These are phyloP conservation scores for Suillus placidus DNA, from an alignment of 768 basidiomycete genomes.

Conservation along the genomic window DNA sequence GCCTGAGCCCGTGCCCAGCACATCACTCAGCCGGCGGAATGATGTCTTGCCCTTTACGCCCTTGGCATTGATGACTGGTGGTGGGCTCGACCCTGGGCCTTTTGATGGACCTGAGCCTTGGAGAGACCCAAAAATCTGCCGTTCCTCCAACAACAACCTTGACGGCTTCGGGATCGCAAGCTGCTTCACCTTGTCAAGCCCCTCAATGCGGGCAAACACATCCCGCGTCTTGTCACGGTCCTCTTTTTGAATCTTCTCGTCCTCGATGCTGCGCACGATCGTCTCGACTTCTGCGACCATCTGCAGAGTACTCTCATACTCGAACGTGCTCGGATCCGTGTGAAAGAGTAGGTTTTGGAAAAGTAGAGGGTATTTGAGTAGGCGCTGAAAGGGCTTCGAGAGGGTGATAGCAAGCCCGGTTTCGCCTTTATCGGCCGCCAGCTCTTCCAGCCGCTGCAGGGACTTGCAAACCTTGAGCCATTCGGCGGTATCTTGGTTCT, in stretches of 20 bases:
- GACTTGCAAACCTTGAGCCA: constrained; percentile 78
- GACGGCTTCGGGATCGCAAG: constrained; percentile 90
- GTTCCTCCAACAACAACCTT: constrained; percentile 85
- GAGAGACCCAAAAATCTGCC: constrained; percentile 42
- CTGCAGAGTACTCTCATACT: constrained; percentile 93
- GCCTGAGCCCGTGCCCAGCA: constrained; percentile 63
- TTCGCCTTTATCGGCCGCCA: constrained; percentile 85
- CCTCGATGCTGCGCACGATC: constrained; percentile 95
- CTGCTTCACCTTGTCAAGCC: constrained; percentile 91
- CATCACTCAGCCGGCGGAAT: constrained; percentile 88
- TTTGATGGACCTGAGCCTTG: constrained; percentile 24
- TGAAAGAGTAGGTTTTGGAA: constrained; percentile 98
- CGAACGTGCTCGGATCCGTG: constrained; percentile 95
- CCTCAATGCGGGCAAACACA: constrained; percentile 94
- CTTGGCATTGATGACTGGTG: constrained; percentile 44
- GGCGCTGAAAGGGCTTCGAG: constrained; percentile 95
- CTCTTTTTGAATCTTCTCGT: constrained; percentile 96
- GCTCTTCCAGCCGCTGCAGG: constrained; percentile 76
- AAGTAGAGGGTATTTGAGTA: constrained; percentile 95
- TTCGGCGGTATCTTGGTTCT: constrained; percentile 78
- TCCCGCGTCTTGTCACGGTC: constrained; percentile 95
- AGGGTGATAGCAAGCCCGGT: constrained; percentile 93
- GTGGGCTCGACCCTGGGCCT: constrained; percentile 37
- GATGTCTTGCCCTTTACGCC: constrained; percentile 81
- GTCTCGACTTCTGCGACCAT: constrained; percentile 98